phyloP scores from a whole-genome alignment of 495 filamentous ascomycete genomes.

The Bacidia rubella region DNA sequence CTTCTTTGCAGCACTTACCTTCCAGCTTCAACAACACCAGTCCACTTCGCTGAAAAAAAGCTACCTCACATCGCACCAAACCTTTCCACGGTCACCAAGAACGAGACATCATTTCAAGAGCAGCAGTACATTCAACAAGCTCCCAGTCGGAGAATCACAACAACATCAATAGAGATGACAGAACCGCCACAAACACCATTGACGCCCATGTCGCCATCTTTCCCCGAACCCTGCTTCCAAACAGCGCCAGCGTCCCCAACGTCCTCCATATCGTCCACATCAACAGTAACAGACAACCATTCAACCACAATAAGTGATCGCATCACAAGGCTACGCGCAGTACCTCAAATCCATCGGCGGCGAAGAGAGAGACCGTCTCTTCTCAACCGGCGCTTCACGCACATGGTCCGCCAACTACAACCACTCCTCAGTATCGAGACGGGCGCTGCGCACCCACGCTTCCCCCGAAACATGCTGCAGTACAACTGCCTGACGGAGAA shows the following conservation, averaged over 20 bases:
- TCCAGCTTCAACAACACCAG: background rate
- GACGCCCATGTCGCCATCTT: conserved; percentile 2
- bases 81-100: background rate
- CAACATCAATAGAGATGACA: background rate
- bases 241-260: background rate
- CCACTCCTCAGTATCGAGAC: conserved; percentile 35
- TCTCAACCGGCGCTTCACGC: conserved; percentile 22
- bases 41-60: background rate
- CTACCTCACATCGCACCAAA: background rate
- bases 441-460: conserved; percentile 47
- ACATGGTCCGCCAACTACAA: conserved; percentile 25
- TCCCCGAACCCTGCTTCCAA: background rate
- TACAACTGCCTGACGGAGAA: conserved; percentile 62
- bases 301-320: background rate
- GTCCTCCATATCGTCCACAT: background rate
- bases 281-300: background rate
- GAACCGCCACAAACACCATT: conserved; percentile 4
- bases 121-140: background rate
- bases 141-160: background rate
- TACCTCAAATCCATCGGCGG: background rate
- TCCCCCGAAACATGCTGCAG: conserved; percentile 50
- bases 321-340: background rate
- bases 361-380: conserved; percentile 10
- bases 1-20: background rate
- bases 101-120: background rate